These are phyloP conservation scores for Skeletonema potamos DNA, from an alignment of 108 stramenopile genomes.

Conservation along the genomic window DNA sequence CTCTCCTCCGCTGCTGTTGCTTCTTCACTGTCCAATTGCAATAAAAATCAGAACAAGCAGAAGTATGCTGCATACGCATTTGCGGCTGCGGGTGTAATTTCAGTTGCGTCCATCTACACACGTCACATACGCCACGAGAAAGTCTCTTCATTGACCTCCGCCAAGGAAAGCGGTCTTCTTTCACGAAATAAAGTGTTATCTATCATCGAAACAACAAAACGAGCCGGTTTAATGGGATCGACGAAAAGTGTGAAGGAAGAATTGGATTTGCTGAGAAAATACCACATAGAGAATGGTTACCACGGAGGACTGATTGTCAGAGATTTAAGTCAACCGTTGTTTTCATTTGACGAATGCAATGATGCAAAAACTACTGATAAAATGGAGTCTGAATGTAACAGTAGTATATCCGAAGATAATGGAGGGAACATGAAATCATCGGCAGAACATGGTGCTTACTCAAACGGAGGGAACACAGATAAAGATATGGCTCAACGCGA, in stretches of 20 bases:
- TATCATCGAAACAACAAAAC: constrained; percentile 38
- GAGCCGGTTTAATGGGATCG: constrained; percentile 53
- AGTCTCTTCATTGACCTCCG: constrained; percentile 16
- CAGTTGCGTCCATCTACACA: background rate
- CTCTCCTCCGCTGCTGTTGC: background rate
- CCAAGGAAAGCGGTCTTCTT: constrained; percentile 23
- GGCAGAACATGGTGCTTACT: background rate
- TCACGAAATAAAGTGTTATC: constrained; percentile 3
- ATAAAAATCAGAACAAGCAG: background rate
- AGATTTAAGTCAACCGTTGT: constrained; percentile 56
- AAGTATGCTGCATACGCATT: background rate
- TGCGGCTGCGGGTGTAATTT: background rate
- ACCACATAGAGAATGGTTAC: constrained; percentile 55
- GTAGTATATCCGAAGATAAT: background rate
- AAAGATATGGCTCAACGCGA: constrained; percentile 48
- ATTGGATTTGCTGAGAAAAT: constrained; percentile 50
- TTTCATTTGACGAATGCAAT: constrained; percentile 14
- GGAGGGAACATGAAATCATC: constrained; percentile 7
- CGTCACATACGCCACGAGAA: constrained; percentile 18
- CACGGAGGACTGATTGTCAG: constrained; percentile 59
- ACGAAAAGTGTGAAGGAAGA: constrained; percentile 61
- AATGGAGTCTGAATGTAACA: background rate
- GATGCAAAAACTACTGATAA: background rate
- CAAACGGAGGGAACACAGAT: background rate
- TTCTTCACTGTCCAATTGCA: background rate